Conservation (phyloP, 2,329 filamentous ascomycete genomes). For the Ophiostoma novo-ulmi region DNA sequence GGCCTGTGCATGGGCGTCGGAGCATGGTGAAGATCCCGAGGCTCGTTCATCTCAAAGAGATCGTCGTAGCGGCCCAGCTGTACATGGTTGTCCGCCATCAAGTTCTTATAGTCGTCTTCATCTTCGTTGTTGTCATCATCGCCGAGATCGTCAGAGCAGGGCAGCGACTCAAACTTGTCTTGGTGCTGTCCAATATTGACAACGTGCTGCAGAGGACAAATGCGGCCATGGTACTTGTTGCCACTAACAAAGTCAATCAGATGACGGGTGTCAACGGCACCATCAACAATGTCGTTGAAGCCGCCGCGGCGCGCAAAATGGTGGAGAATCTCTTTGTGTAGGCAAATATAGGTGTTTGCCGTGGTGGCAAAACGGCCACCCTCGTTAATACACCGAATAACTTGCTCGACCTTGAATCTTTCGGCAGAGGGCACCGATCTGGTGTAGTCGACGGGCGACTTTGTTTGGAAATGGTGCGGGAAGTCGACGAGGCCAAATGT, state of each 20-base stretch:
- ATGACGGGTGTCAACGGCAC: background rate
- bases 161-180: background rate
- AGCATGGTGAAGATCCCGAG: no score
- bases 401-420: background rate
- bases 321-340: background rate
- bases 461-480: background rate
- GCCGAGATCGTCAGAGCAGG: background rate
- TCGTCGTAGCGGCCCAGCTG: background rate
- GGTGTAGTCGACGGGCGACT: background rate
- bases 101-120: background rate
- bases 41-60: no score
- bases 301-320: background rate
- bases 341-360: background rate
- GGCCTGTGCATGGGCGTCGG: background rate
- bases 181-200: background rate
- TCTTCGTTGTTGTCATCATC: background rate
- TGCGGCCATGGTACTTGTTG: background rate
- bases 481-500: background rate
- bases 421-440: background rate
- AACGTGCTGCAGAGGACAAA: background rate
- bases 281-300: background rate
- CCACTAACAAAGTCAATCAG: background rate
- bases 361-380: background rate
- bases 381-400: background rate
- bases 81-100: background rate